These are phyloP conservation scores for Debaryomycetaceae sp. DNA, from an alignment of 1,139 yeast genomes.

Conservation along the genomic window DNA sequence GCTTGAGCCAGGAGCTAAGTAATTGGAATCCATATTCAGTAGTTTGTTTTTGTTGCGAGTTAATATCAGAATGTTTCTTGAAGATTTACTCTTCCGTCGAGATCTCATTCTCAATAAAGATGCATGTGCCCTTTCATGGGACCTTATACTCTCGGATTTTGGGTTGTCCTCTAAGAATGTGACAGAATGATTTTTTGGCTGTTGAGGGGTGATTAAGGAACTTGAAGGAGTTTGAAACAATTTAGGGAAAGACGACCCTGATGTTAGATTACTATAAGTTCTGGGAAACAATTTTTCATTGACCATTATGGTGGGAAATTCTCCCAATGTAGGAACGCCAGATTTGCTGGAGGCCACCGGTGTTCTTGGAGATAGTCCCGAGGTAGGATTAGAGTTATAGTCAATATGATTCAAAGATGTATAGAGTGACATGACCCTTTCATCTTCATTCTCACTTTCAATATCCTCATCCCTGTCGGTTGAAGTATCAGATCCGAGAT, in stretches of 20 bases:
- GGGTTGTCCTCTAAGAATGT: slow-evolving; percentile 29
- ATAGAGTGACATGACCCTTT: slow-evolving; percentile 50
- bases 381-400: slow-evolving; percentile 10
- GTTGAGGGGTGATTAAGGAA: not conserved
- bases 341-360: slow-evolving; percentile 16
- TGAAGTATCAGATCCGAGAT: slow-evolving; percentile 9
- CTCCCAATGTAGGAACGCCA: slow-evolving; percentile 43
- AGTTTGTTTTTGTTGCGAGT: slow-evolving; percentile 21
- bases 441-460: slow-evolving; percentile 49
- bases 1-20: slow-evolving; percentile 16
- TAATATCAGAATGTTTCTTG: slow-evolving; percentile 27
- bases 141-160: slow-evolving; percentile 32
- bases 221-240: slow-evolving; percentile 2
- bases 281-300: slow-evolving; percentile 29
- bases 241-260: slow-evolving; percentile 2
- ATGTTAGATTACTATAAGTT: slow-evolving; percentile 12
- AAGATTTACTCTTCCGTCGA: slow-evolving; percentile 53
- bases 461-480: slow-evolving; percentile 19
- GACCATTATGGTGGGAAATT: slow-evolving; percentile 39
- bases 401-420: slow-evolving; percentile 36
- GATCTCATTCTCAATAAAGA: slow-evolving; percentile 61
- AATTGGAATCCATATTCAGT: slow-evolving; percentile 19
- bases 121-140: slow-evolving; percentile 64
- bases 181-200: slow-evolving; percentile 6
- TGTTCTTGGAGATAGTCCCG: slow-evolving; percentile 25